A percentile compares a stretch with the other conserved stretches of the same genome.
These are phyloP conservation scores for Aureobasidium uvarum DNA, from an alignment of 2,329 filamentous ascomycete genomes.

Conservation along the genomic window DNA sequence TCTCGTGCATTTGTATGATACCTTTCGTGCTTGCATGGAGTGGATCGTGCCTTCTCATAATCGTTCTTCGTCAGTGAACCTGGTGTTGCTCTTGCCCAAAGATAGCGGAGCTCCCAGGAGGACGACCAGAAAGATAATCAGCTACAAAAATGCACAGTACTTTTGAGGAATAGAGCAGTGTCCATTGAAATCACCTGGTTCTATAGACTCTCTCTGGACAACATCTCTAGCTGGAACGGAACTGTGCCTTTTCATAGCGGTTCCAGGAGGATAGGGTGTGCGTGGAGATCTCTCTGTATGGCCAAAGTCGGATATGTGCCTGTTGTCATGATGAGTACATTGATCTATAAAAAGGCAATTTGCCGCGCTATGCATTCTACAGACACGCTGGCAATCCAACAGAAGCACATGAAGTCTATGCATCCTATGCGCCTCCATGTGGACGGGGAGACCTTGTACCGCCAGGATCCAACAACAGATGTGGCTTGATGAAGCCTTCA, in stretches of 20 bases:
- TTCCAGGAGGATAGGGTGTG: background rate
- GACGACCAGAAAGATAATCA: background rate
- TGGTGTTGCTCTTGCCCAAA: background rate
- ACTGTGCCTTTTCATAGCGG: too few relatives aligned
- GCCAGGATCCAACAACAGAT: slow-evolving; percentile 72
- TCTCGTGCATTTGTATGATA: background rate
- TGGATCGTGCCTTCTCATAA: background rate
- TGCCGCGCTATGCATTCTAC: background rate
- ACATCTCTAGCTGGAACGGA: background rate
- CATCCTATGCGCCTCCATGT: slow-evolving; percentile 21
- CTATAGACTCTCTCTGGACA: background rate
- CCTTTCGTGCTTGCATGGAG: background rate
- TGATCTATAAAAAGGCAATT: background rate
- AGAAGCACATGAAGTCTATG: background rate
- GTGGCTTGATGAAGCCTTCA: slow-evolving; percentile 94
- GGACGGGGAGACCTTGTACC: slow-evolving; percentile 28
- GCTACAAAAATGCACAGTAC: background rate
- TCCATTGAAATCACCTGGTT: background rate
- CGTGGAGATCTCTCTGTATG: background rate
- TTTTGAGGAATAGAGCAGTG: background rate
- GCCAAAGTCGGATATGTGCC: background rate
- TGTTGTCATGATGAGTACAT: background rate
- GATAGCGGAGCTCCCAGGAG: background rate
- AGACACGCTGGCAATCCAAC: background rate
- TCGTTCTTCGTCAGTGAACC: background rate